Evolutionary conservation across 2,329 filamentous ascomycete species (phyloP).

Genomic region (Fusarium humuli): DNA sequence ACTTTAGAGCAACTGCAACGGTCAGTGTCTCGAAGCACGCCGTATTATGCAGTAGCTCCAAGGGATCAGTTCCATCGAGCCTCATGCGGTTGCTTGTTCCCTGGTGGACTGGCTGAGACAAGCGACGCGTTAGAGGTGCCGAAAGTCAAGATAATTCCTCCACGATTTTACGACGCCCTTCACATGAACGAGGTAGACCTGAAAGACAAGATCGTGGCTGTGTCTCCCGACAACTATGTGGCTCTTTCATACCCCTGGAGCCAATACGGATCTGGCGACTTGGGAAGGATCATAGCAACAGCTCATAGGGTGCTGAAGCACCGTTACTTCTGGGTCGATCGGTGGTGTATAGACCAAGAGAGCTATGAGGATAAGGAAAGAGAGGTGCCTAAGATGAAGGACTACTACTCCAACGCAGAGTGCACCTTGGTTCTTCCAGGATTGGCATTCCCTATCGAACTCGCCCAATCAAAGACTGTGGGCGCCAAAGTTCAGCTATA

Average conservation of each 20-base stretch:
- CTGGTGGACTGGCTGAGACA: neutral
- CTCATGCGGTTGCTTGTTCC: neutral
- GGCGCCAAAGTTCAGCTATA: neutral
- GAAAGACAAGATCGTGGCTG: neutral
- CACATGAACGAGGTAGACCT: rapidly evolving
- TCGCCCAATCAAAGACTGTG: neutral
- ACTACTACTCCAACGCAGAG: neutral
- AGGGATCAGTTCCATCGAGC: neutral
- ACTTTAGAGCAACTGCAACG: neutral
- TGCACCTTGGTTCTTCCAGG: neutral
- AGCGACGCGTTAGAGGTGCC: rapidly evolving
- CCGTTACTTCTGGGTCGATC: neutral
- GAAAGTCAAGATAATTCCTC: neutral
- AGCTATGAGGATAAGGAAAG: neutral
- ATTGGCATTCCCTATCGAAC: neutral
- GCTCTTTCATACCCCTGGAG: neutral
- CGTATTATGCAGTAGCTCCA: neutral
- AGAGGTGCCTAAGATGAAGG: neutral
- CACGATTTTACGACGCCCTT: neutral
- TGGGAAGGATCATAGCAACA: neutral
- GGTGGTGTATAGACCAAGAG: neutral
- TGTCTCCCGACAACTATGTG: neutral
- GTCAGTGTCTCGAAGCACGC: neutral
- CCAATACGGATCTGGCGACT: neutral
- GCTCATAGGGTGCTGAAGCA: neutral